Evolutionary conservation across 139 green algal genomes (phyloP), one percentile per base, ranked within the genome.

Genomic region (Picochlorum costavermella): DNA sequence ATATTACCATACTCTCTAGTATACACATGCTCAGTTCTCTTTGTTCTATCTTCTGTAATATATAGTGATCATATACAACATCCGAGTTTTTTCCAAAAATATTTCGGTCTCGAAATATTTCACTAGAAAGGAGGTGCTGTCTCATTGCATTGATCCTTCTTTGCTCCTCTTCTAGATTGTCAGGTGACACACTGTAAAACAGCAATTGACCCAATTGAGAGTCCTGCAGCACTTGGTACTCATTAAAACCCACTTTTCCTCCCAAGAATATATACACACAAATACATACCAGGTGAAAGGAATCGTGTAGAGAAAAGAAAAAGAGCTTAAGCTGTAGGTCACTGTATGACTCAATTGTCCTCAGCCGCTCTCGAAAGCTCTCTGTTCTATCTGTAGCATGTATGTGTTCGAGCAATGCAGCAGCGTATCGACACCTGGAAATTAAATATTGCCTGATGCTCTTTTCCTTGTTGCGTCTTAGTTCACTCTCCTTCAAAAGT

Each of bases 101-200:
- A 40, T 40, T 40, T 8, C 11, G 33, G 33, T 40, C 33, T 12
- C 11, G 33, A 40, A 40, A 28, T 53, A 11, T 26, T 14, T 53
- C n/a, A 23, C 17, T 53, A 23, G 46, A 53, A 28, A 53, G 16
- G 11, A 53, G 46, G 12, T 53, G 16, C 20, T 53, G 46, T 14
- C 46, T 26, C 6, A 53, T 23, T 28, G 46, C 46, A 0, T 6
- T 20, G 8, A 23, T 23, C 46, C 16, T 53, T 53, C 46, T 53
- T 53, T 59, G 12, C 58, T 64, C 20, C 25, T 49, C 58, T 29
- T 23, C n/a, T 17, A 56, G 14, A 50, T 31, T 16, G 14, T 64
- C 58, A 31, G 20, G 12, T 56, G 58, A 10, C 4, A 64, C 43
- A 31, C 55, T 25, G 56, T 64, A 64, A 23, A 64, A 51, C 40